Evolutionary conservation across 768 basidiomycete species (phyloP), one percentile per base, ranked within the genome.

Genomic region (Trametes gibbosa): DNA sequence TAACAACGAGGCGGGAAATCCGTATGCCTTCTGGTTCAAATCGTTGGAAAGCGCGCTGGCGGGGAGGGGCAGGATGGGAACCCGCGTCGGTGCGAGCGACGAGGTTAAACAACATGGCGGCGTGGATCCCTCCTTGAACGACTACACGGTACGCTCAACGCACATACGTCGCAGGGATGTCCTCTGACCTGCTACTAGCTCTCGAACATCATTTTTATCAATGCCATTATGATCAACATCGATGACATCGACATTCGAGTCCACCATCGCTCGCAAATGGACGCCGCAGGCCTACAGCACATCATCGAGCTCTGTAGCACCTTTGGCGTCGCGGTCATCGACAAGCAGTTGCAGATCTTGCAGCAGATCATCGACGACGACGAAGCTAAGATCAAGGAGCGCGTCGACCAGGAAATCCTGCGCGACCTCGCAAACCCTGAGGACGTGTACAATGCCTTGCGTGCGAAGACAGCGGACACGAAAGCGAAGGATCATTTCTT

Each of bases 41-140:
- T 87, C 86, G 0, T 76, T 96, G 63, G 89, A 93, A 64, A 74
- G 75, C 25, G 84, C 84, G 2, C 78, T 98, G 17, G 81, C 85
- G 47, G 95, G 95, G 2, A 78, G 94, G 56, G 96, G 96, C 1
- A 89, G 87, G 71, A 95, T 98, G 92, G 96, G 96, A 1, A 97
- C 91, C 69, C 73, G 91, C 40, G 96, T 99, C 8, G 97, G 97
- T 0, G 93, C 94, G 23, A 96, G 95, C 65, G 92, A 95, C 14
- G 95, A 98, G 65, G 83, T 95, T 55, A 82, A 81, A 72, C 85
- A 83, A 58, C 76, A 80, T 59, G 83, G 82, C 46, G 84, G 87
- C 40, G 70, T 84, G 19, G 87, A 90, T 59, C 83, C 78, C 41
- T 82, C 83, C 43, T 71, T 95, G 61, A 88, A 87, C 60, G 94